phyloP scores from a whole-genome alignment of 176 grass and related monocot genomes.

The Cenchrus fungigraminus region DNA sequence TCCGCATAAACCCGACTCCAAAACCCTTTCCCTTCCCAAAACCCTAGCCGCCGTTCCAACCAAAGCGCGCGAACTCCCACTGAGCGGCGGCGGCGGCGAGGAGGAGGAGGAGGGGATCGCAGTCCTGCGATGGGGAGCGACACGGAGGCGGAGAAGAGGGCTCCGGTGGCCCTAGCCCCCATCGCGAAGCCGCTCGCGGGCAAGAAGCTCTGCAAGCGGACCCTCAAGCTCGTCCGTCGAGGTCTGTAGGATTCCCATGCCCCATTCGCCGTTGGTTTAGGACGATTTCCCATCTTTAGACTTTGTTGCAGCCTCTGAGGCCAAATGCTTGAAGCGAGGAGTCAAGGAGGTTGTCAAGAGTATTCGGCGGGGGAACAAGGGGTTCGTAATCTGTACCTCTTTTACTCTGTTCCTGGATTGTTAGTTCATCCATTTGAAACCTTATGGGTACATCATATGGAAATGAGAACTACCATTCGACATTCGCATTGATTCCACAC shows the following conservation, averaged over 20 bases:
- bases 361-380: conserved; percentile 78
- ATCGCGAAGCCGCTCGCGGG: conserved; percentile 84
- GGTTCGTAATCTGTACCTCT: conserved; percentile 37
- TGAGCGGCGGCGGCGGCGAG: conserved; percentile 3
- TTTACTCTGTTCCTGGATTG: not conserved
- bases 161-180: conserved; percentile 44
- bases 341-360: conserved; percentile 98
- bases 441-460: not conserved
- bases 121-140: conserved; percentile 45
- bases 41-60: conserved; percentile 47
- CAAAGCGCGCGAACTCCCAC: conserved; percentile 20
- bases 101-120: conserved; percentile 7
- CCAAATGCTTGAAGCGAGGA: conserved; percentile 87
- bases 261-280: not conserved
- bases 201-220: conserved; percentile 76
- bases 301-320: conserved; percentile 56
- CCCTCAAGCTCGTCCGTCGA: conserved; percentile 81
- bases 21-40: conserved; percentile 1
- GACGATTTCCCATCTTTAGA: not conserved
- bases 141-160: conserved; percentile 46
- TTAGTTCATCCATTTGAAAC: not conserved
- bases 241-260: not conserved
- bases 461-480: not conserved
- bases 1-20: not conserved
- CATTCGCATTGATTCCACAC: not conserved